Conservation (phyloP, 495 filamentous ascomycete genomes). For the Cryomyces minteri region DNA sequence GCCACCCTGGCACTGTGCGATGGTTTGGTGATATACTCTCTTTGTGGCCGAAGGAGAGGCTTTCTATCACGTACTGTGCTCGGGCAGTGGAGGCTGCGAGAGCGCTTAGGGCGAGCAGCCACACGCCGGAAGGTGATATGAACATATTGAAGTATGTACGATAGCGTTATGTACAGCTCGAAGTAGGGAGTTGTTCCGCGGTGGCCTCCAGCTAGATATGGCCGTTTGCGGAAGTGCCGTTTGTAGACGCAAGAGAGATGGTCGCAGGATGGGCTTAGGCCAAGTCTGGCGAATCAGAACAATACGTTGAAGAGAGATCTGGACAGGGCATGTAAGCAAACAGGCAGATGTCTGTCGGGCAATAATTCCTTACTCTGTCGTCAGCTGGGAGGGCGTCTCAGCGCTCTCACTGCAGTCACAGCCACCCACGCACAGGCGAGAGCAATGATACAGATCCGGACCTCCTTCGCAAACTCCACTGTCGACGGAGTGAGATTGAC, state of each 20-base stretch:
- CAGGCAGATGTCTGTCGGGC: no score
- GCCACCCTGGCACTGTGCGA: constrained; percentile 42
- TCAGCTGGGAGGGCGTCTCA: no score
- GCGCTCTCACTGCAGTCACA: background rate
- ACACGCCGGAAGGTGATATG: constrained; percentile 5
- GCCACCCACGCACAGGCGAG: constrained; percentile 25
- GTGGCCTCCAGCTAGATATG: background rate
- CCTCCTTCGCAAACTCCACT: constrained; percentile 7
- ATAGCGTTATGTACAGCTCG: background rate
- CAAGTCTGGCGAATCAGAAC: no score
- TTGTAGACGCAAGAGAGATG: background rate
- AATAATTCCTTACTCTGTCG: no score
- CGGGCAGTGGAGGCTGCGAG: constrained; percentile 33
- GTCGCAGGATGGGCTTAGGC: background rate
- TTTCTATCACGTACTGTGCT: constrained; percentile 44
- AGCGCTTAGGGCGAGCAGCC: constrained; percentile 19
- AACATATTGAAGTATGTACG: constrained; percentile 5
- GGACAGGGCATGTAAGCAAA: no score
- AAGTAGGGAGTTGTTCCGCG: background rate
- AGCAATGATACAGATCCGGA: constrained; percentile 51
- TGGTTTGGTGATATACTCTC: constrained; percentile 38
- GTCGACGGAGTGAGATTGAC: constrained; percentile 2
- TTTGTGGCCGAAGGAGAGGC: constrained; percentile 60
- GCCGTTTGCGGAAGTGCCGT: background rate
- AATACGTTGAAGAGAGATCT: no score